Percentiles rank a stretch among this genome's conserved stretches.
Evolutionary conservation across 306 rosid species (phyloP).

Genomic region (Arachis stenosperma): DNA sequence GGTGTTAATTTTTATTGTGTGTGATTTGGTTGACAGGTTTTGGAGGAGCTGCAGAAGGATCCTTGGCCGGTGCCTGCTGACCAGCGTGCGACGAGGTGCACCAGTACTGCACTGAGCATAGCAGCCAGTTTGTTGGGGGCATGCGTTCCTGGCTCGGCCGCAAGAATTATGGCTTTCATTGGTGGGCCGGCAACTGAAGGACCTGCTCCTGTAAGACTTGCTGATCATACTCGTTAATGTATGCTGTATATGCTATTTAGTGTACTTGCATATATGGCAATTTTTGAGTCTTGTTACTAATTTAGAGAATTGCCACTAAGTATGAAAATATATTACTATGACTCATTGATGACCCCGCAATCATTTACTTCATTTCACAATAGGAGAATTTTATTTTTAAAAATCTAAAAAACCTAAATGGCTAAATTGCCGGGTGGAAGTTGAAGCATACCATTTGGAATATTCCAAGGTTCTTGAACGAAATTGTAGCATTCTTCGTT

Average conservation of each 20-base stretch:
- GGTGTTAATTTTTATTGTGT: not conserved
- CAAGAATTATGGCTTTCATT: conserved; percentile 88
- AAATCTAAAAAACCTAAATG: not conserved
- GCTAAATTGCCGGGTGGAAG: not conserved
- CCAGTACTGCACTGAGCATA: conserved; percentile 80
- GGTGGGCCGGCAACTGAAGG: conserved; percentile 99
- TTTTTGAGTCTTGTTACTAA: conserved; percentile 6
- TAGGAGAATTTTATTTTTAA: not conserved
- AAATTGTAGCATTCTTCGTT: not conserved
- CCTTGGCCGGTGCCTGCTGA: conserved; percentile 89
- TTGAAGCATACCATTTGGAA: not conserved
- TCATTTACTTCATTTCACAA: not conserved
- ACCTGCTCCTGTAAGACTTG: conserved; percentile 81
- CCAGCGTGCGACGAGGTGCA: conserved; percentile 82
- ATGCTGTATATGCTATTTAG: conserved; percentile 24
- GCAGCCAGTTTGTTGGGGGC: conserved; percentile 95
- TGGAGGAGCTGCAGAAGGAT: conserved; percentile 97
- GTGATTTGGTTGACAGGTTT: conserved; percentile 51
- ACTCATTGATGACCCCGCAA: not conserved
- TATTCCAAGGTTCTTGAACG: not conserved
- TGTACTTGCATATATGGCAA: conserved; percentile 1
- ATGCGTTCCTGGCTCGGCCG: conserved; percentile 94
- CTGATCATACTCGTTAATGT: conserved; percentile 13
- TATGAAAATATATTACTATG: not conserved
- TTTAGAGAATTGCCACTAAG: not conserved